These are phyloP conservation scores for Nepenthes gracilis DNA, from an alignment of 148 eudicot genomes.

Conservation along the genomic window DNA sequence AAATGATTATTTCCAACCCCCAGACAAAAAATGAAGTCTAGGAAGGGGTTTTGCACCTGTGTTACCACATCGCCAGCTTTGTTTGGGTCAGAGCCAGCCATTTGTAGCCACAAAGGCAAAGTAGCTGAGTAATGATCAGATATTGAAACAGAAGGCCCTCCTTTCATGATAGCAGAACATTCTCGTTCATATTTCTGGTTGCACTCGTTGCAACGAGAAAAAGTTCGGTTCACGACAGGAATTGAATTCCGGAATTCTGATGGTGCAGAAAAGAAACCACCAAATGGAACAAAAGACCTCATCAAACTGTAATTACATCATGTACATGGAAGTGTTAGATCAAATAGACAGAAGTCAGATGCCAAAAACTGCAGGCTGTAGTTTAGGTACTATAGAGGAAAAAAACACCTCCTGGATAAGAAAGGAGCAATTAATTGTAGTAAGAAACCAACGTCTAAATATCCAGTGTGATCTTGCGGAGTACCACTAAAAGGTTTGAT, in stretches of 20 bases:
- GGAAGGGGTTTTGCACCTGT: constrained; percentile 43
- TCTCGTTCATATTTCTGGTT: constrained; percentile 61
- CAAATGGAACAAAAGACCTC: constrained; percentile 97
- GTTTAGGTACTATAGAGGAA: too few relatives aligned
- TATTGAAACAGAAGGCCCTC: constrained; percentile 31
- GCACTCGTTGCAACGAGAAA: constrained; percentile 38
- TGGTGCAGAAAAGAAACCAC: constrained; percentile 75
- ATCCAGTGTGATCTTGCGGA: too few relatives aligned
- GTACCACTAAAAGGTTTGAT: too few relatives aligned
- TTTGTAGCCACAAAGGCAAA: constrained; percentile 47
- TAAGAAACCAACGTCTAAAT: too few relatives aligned
- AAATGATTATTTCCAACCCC: not conserved
- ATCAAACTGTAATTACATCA: constrained; percentile 56
- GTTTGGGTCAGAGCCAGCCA: constrained; percentile 30
- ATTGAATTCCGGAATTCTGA: constrained; percentile 36
- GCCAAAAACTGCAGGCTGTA: too few relatives aligned
- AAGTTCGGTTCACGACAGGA: constrained; percentile 19
- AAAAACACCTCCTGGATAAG: too few relatives aligned
- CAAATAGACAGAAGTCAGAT: too few relatives aligned
- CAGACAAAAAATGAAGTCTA: not conserved
- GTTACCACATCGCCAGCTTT: constrained; percentile 19
- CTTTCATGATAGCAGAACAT: constrained; percentile 30
- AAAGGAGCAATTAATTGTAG: too few relatives aligned
- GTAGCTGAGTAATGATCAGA: constrained; percentile 28
- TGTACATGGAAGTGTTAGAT: constrained; percentile 36